Evolutionary conservation across 2,329 filamentous ascomycete species (phyloP), one percentile per base, ranked within the genome.

Genomic region (Ophiostoma himal-ulmi): DNA sequence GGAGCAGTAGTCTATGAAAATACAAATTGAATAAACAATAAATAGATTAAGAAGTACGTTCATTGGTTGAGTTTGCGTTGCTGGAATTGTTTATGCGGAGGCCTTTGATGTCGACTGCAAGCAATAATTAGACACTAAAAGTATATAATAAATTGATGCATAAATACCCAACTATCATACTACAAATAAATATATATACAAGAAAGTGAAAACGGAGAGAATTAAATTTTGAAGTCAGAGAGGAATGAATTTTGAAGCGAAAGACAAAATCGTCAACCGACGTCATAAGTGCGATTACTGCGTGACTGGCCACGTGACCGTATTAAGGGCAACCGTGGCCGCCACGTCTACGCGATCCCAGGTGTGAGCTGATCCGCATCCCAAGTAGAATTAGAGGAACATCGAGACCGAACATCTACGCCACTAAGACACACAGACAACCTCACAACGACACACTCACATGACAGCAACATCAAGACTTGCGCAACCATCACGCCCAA

Each of bases 1-100:
- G 30, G 39, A 62, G 7, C 54, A 70, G 68, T 57, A 70, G 39
- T 68, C 68, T 60, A 57, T 57, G 30, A 39, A 39, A 39, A 13
- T 11, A 13, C 37, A 39, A 39, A 39, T 39, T 39, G 5, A 39
- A 39, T 39, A 39, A 39, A 39, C 8, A 13, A 39, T 2, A 39
- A 39, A 39, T 39, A 13, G 0, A 5, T 52, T n/a, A n/a, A 6
- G 1, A 30, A 30, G 3, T 17, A 44, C 39, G 41, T 44, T 17
- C 2, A 44, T 30, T 30, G 30, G 30, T 30, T 30, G 30, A 30
- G 3, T 30, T 30, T 30, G 30, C 30, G 3, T 30, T 30, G 30
- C 30, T 30, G 4, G 4, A 30, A 3, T 30, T 30, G 26, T 30
- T 30, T 30, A 30, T 30, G 3, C 2, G 2, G 3, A 30, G 30